Evolutionary conservation across 2,329 filamentous ascomycete genomes (phyloP), one percentile per base, ranked within the genome.

Genomic region (Epichloe festucae): DNA sequence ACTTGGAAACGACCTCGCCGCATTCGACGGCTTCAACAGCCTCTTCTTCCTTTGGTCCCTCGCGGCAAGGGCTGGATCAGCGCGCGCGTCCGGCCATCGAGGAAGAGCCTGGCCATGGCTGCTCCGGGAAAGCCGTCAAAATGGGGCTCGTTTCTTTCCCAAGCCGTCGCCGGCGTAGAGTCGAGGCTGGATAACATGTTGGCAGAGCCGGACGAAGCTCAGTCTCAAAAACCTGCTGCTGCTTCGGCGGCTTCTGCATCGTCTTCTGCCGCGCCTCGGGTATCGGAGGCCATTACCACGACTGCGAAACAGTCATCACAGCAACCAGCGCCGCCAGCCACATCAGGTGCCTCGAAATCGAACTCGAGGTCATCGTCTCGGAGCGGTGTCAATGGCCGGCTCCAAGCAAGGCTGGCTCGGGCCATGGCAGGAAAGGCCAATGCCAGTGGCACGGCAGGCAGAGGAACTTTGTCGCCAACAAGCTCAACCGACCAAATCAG

Each of bases 81-180:
- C 35, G 39, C 40, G 39, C 27, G 21, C 15, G 5, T 19, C 41
- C 50, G 54, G 53, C 46, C 38, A 43, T 50, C 46, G 17, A 10
- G 36, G 39, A n/a, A 53, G 46, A 46, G 47, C 48, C 36, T 52
- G 53, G 55, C 59, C 62, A 79, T 78, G 75, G 68, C 74, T 56
- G 67, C 70, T 55, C 69, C 73, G 36, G 69, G 68, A 56, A 78
- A 79, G 61, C 53, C 56, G 58, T 72, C 76, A 53, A 58, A 78
- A 80, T 89, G 86, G 86, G 85, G 84, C 45, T 82, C 81, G 35
- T 85, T 95, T 64, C 77, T 96, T 54, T 87, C 89, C 57, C 88
- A 91, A 68, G 90, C 91, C 56, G 89, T 97, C 54, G 89, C 90
- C 51, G 90, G 90, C 54, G 86, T 98, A 53, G 93, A 98, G 71